A percentile compares a stretch with the other conserved stretches of the same genome.
These are phyloP conservation scores for Kwoniella sp. DNA, from an alignment of 768 basidiomycete genomes.

Conservation along the genomic window DNA sequence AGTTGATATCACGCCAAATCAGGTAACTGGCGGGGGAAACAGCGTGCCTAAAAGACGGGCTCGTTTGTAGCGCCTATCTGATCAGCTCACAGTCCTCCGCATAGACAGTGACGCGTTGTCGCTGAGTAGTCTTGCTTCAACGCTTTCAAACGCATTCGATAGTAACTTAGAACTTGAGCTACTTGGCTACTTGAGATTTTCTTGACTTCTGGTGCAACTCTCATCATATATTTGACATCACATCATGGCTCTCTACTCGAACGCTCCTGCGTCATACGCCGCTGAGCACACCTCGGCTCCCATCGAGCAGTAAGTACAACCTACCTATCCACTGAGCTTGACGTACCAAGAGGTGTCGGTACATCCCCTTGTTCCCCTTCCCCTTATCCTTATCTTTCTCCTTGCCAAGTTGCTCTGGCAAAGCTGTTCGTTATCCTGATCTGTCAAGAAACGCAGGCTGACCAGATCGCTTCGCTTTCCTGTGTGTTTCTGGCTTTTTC, in stretches of 20 bases:
- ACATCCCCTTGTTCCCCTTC: neutral
- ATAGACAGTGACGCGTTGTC: neutral
- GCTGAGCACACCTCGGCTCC: conserved; percentile 40
- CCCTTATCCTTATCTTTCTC: too few species aligned
- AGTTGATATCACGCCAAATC: neutral
- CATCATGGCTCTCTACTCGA: conserved; percentile 43
- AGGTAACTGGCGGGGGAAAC: too few species aligned
- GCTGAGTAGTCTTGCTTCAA: too few species aligned
- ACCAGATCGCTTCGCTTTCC: neutral
- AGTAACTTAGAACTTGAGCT: neutral
- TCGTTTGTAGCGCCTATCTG: too few species aligned
- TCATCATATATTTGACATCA: neutral
- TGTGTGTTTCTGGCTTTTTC: neutral
- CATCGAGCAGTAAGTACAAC: conserved; percentile 44
- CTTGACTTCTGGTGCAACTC: too few species aligned
- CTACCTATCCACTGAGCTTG: too few species aligned
- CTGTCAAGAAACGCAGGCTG: too few species aligned
- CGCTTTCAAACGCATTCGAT: neutral
- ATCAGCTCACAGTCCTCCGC: too few species aligned
- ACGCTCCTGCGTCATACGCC: conserved; percentile 28
- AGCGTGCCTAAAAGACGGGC: neutral
- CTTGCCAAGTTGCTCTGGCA: too few species aligned
- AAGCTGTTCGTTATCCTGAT: too few species aligned
- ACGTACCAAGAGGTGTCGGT: too few species aligned
- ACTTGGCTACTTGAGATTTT: too few species aligned